Evolutionary conservation across 169 alveolate genomes (phyloP), one percentile per base, ranked within the genome.

Genomic region (Plasmodium yoelii): DNA sequence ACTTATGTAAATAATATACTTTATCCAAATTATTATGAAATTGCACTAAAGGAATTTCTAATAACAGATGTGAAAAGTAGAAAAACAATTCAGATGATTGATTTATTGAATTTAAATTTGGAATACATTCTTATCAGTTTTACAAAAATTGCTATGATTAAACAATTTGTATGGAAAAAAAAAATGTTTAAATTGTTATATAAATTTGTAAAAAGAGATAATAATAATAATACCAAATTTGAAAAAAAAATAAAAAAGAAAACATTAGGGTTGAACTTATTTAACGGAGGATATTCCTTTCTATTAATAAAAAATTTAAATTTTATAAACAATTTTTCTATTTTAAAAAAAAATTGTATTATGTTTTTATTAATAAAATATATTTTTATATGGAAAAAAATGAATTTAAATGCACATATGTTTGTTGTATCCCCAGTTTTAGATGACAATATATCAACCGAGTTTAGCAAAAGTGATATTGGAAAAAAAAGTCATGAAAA

Each of bases 211-310:
- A 51, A 61, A 18, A 24, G 49, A 39, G 39, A 44, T 13, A 1
- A 15, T 13, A 22, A 44, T 13, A 1, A 15, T 13, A 22, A 5
- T 65, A 10, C 15, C n/a, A 73, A 22, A 15, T 1, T 34, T 9
- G 59, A n/a, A 15, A 49, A 26, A 34, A 28, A 42, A 56, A 42
- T 3, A 0, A 9, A 18, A 15, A 26, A 64, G 5, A 18, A 57
- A 34, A 42, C 60, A 1, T 12, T 34, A 2, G 90, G 90, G 9
- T 46, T 80, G 26, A 67, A 80, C 71, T 46, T 80, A 15, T 80
- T 80, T 22, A 65, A 65, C 47, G 90, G 90, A 13, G 90, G 90
- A 0, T 44, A 13, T 26, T 80, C 90, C 42, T 80, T 80, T 57
- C 39, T 80, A 26, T 7, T 80, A 65, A 80, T 80, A 39, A 80